phyloP scores from a whole-genome alignment of 305 asterid genomes.

The Fraxinus floribunda region DNA sequence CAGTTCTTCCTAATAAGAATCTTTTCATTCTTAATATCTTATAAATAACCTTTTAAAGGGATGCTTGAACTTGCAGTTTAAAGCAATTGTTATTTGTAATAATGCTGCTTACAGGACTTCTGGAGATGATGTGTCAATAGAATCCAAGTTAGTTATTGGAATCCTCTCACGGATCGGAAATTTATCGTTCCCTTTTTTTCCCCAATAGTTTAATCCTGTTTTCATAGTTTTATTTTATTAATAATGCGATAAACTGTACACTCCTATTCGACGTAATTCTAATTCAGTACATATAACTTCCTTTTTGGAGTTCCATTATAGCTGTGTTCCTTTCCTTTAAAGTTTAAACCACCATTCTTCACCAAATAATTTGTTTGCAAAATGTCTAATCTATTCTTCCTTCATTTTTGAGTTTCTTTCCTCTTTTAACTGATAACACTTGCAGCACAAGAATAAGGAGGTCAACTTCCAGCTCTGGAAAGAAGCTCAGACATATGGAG shows the following conservation, averaged over 20 bases:
- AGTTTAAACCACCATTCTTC: not conserved
- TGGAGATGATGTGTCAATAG: not conserved
- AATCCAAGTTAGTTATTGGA: not conserved
- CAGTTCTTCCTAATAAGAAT: not conserved
- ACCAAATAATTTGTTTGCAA: not conserved
- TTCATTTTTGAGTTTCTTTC: not conserved
- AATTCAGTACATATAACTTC: not conserved
- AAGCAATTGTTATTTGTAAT: not conserved
- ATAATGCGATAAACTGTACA: not conserved
- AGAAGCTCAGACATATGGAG: constrained; percentile 76
- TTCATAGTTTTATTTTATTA: not conserved
- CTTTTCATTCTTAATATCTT: not conserved
- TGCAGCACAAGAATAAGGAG: constrained; percentile 80
- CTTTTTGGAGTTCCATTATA: not conserved
- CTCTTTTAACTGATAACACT: constrained; percentile 1
- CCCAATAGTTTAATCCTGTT: not conserved
- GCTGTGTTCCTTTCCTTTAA: not conserved
- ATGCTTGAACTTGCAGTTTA: not conserved
- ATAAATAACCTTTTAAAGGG: not conserved
- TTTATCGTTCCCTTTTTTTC: not conserved
- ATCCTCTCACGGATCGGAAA: not conserved
- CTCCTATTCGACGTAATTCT: not conserved
- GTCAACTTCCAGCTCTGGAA: constrained; percentile 86
- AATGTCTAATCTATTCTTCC: not conserved
- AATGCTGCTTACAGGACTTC: not conserved